These are phyloP conservation scores for Endogone sp. DNA, from an alignment of 192 early-diverging fungal species.

Conservation along the genomic window DNA sequence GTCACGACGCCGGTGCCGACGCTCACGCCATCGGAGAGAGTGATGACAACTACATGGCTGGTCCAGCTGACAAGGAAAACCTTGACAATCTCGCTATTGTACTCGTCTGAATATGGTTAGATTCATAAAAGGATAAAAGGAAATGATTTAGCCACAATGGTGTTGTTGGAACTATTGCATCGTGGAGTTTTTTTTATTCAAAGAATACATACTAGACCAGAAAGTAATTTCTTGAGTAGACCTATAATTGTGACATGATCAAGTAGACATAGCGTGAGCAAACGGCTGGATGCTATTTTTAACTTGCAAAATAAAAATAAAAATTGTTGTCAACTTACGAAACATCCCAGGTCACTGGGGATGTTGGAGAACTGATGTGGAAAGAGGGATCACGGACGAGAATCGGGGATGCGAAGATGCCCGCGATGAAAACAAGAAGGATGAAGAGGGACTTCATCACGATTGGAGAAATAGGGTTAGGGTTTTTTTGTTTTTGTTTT, in stretches of 20 bases:
- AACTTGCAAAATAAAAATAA: not conserved
- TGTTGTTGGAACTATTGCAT: too few relatives aligned
- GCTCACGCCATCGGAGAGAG: not conserved
- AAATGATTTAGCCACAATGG: too few relatives aligned
- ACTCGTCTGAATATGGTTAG: not conserved
- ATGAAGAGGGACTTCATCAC: not conserved
- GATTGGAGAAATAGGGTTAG: too few relatives aligned
- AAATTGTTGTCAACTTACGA: not conserved
- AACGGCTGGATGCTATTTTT: too few relatives aligned
- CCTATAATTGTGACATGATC: not conserved
- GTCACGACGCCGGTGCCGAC: not conserved
- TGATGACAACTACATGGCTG: not conserved
- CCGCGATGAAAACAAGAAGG: not conserved
- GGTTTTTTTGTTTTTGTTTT: not conserved
- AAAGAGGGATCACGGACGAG: not conserved
- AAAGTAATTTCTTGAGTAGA: not conserved
- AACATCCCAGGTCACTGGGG: not conserved
- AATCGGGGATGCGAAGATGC: not conserved
- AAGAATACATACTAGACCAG: not conserved
- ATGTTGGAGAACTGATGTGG: not conserved
- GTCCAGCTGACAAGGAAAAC: not conserved
- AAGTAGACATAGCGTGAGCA: too few relatives aligned
- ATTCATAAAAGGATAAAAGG: not conserved
- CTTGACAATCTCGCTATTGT: not conserved
- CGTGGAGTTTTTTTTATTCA: too few relatives aligned